phyloP scores from a whole-genome alignment of 2,329 filamentous ascomycete species.

The Coniochaeta sp. region DNA sequence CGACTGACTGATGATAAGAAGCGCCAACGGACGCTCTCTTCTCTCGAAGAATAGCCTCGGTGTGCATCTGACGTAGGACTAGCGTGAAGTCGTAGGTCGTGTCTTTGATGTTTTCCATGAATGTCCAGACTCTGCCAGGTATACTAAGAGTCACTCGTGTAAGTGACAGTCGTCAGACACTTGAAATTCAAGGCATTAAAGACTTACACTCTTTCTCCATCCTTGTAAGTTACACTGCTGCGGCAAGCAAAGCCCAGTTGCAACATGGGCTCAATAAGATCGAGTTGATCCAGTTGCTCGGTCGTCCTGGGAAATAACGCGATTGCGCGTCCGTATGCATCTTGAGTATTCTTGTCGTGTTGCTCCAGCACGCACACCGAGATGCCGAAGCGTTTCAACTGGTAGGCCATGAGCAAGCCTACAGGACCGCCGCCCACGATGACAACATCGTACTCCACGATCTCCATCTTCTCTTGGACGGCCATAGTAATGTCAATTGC shows the following conservation, averaged over 20 bases:
- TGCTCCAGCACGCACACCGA: constrained; percentile 40
- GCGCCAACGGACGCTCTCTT: constrained; percentile 26
- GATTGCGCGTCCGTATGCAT: constrained; percentile 45
- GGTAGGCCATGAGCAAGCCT: constrained; percentile 34
- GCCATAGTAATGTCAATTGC: not conserved
- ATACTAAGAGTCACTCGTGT: constrained; percentile 4
- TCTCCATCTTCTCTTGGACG: not conserved
- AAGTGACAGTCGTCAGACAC: no score
- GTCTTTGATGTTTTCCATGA: constrained; percentile 45
- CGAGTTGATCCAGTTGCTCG: constrained; percentile 45
- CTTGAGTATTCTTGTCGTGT: constrained; percentile 37
- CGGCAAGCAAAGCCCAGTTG: constrained; percentile 45
- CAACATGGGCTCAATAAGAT: constrained; percentile 37
- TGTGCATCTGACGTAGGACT: constrained; percentile 47
- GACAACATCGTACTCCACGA: constrained; percentile 17
- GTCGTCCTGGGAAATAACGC: constrained; percentile 42
- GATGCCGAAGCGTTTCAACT: constrained; percentile 31
- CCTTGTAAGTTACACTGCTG: constrained; percentile 39
- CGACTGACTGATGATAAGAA: constrained; percentile 23
- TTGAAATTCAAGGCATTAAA: not conserved
- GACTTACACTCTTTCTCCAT: constrained; percentile 30
- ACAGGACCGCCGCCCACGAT: constrained; percentile 37
- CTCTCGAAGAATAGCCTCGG: constrained; percentile 43
- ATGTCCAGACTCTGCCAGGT: constrained; percentile 38
- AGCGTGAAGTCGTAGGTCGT: constrained; percentile 43